Percentiles rank a stretch among this genome's conserved stretches.
Conservation (phyloP, 306 rosid genomes). For the Castanea crenata region DNA sequence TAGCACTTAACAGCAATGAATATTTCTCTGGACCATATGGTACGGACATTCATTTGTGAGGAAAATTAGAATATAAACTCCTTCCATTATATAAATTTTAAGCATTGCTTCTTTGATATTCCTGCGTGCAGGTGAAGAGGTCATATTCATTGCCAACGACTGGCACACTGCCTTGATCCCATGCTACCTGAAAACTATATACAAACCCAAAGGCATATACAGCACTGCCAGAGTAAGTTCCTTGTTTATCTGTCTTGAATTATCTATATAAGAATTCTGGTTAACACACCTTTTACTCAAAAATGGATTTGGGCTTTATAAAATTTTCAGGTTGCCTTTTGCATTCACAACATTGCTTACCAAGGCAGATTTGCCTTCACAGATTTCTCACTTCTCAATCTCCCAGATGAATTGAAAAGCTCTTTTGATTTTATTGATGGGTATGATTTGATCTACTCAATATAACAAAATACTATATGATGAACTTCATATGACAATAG, state of each 20-base stretch:
- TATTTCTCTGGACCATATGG: conserved; percentile 80
- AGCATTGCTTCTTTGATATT: conserved; percentile 3
- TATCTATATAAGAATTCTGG: conserved; percentile 11
- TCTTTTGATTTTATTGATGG: conserved; percentile 85
- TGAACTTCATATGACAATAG: background rate
- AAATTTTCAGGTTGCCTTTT: conserved; percentile 53
- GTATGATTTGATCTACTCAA: conserved; percentile 32
- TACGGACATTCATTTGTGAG: conserved; percentile 18
- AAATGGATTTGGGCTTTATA: conserved; percentile 11
- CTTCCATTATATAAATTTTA: background rate
- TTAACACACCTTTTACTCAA: conserved; percentile 2
- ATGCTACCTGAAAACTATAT: conserved; percentile 62
- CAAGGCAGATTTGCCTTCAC: conserved; percentile 70
- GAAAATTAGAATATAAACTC: background rate
- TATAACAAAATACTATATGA: background rate
- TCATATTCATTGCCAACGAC: conserved; percentile 70
- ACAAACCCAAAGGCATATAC: conserved; percentile 54
- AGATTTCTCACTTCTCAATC: conserved; percentile 58
- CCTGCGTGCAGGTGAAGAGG: conserved; percentile 59
- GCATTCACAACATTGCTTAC: conserved; percentile 87
- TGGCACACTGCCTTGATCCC: conserved; percentile 82
- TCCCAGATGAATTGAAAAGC: conserved; percentile 56
- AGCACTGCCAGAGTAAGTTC: conserved; percentile 55
- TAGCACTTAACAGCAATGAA: conserved; percentile 51
- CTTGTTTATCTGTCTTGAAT: background rate